Base-by-base conservation (phyloP, 106 monocot species). In the Iris macrosiphon region DNA sequence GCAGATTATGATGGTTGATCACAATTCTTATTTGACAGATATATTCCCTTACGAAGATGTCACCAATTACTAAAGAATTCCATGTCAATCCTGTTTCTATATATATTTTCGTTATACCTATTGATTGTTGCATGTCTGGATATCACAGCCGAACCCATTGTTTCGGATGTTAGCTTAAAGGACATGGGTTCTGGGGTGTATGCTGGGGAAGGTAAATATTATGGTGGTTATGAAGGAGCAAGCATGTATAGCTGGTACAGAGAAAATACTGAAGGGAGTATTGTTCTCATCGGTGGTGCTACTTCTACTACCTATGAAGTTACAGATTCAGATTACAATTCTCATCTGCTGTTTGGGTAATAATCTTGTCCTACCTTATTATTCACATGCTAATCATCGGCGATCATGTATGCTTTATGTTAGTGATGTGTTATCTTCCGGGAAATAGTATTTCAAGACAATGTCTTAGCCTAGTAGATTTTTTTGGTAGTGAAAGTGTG, bases 181-280 rank as follows among this genome's bases (percentile, higher is more conserved):
- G 63, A 75, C 49, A 32, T 75, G 17, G 59, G 70, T 52, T 47
- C 62, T 10, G 71, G 72, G 35, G 49, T 70, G 18, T 98, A 73
- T 68, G 40, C 33, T 42, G 98, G 98, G 67, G 77, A 75, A 57
- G 91, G 98, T 5, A 65, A 67, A 45, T 98, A 98, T 67, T 98
- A 98, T 75, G 98, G 98, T 59, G 98, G 98, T 32, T 66, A 78
- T 66, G 98, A 98, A 55, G 98, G 98, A 23, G 72, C 76, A 67
- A 98, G 98, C 62, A 18, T 91, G 49, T 91, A 78, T 62, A 87
- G 75, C 60, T 98, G 98, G 98, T 84, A 98, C 32, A 87, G 91
- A 53, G 73, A 98, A 76, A 75, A 63, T 42, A 60, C 63, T 56
- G 91, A 91, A 62, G 91, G 91, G 68, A 72, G 35, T n/a, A 73